These are phyloP conservation scores for Alternaria hordeiaustralica DNA, from an alignment of 2,329 filamentous ascomycete species.

Conservation along the genomic window DNA sequence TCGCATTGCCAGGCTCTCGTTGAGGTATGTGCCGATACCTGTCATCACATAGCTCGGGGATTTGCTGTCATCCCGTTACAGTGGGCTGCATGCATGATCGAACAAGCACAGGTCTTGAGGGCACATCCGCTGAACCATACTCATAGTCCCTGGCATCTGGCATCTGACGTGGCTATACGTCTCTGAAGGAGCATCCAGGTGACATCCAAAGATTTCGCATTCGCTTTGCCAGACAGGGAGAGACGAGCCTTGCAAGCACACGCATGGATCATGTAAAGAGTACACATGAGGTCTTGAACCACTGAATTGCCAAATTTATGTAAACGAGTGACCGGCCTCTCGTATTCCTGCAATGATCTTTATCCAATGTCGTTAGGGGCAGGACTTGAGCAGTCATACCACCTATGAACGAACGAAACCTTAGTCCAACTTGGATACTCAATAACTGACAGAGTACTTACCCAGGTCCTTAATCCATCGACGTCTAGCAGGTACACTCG, in stretches of 20 bases:
- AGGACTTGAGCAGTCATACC: neutral
- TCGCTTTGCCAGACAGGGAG: neutral
- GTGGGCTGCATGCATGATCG: neutral
- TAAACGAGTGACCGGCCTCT: neutral
- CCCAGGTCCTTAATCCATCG: neutral
- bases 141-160: neutral
- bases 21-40: neutral
- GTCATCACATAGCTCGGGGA: neutral
- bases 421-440: neutral
- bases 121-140: neutral
- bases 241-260: neutral
- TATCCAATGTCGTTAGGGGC: neutral
- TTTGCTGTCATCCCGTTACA: neutral
- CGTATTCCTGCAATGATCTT: neutral
- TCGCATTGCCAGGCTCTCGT: neutral
- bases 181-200: neutral
- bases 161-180: neutral
- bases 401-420: neutral
- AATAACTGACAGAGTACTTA: neutral
- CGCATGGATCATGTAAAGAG: neutral
- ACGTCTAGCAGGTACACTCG: slow-evolving; percentile 5
- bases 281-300: neutral
- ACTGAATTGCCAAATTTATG: neutral
- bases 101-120: neutral
- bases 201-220: neutral